Conservation (phyloP, 2,329 filamentous ascomycete species). For the Daldinia sp. region DNA sequence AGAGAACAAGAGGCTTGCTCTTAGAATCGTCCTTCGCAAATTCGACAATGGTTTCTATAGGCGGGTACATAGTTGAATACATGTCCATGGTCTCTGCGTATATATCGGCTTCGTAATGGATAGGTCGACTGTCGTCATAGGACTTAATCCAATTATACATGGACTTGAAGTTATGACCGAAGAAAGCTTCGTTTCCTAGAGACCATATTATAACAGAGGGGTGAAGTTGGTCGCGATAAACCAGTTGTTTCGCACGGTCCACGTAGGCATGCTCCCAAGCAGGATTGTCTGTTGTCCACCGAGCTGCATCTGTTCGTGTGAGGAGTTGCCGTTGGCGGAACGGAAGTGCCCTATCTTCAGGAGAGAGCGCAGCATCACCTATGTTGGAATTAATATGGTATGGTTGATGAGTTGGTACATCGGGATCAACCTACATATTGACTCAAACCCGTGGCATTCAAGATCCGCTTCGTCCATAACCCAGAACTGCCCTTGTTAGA, state of each 20-base stretch:
- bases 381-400: conserved; percentile 22
- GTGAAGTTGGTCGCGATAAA: conserved; percentile 74
- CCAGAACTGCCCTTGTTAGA: conserved; percentile 59
- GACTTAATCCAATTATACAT: conserved; percentile 72
- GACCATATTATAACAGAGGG: conserved; percentile 76
- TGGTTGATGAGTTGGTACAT: conserved; percentile 1
- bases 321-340: conserved; percentile 51
- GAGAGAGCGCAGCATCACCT: conserved; percentile 51
- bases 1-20: conserved; percentile 66
- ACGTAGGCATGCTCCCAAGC: conserved; percentile 71
- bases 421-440: conserved; percentile 34
- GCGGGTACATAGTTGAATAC: conserved; percentile 72
- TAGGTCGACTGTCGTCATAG: conserved; percentile 65
- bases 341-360: conserved; percentile 46
- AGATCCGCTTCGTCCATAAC: conserved; percentile 63
- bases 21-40: conserved; percentile 54
- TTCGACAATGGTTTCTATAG: conserved; percentile 56
- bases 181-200: conserved; percentile 76
- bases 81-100: conserved; percentile 69
- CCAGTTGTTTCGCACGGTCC: conserved; percentile 72
- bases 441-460: conserved; percentile 56
- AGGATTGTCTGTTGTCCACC: conserved; percentile 68
- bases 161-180: conserved; percentile 70
- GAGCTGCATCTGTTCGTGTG: conserved; percentile 54
- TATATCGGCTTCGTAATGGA: conserved; percentile 73